Conservation (phyloP, 305 asterid genomes). For the Fraxinus ornus region DNA sequence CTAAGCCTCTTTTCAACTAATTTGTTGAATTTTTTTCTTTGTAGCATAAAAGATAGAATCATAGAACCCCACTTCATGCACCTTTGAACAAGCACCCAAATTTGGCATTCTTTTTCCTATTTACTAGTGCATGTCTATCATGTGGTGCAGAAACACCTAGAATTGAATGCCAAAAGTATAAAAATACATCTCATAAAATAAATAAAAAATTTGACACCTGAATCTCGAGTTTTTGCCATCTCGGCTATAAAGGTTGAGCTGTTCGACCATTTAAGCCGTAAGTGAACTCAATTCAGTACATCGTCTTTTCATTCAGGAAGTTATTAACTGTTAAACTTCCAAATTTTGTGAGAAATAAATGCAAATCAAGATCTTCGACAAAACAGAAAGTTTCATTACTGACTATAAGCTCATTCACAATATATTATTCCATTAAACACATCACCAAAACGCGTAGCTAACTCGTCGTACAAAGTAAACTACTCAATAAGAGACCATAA, state of each 20-base stretch:
- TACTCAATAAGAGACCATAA: slow-evolving; percentile 56
- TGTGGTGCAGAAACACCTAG: not conserved
- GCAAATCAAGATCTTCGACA: not conserved
- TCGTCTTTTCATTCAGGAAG: not conserved
- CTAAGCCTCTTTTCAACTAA: not conserved
- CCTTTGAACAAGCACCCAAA: not conserved
- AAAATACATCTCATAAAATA: not conserved
- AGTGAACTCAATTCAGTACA: not conserved
- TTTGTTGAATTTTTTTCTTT: not conserved
- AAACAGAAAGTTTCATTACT: slow-evolving; percentile 12
- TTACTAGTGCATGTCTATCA: not conserved
- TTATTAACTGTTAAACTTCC: not conserved
- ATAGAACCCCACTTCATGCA: not conserved
- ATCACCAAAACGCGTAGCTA: not conserved
- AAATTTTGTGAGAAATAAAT: not conserved
- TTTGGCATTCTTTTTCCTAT: not conserved
- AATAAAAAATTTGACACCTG: not conserved
- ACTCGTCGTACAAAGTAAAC: not conserved
- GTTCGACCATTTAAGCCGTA: too few relatives aligned
- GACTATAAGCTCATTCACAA: slow-evolving; percentile 15
- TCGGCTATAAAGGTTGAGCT: not conserved
- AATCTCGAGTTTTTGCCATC: not conserved
- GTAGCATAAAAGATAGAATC: not conserved
- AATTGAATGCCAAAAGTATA: not conserved
- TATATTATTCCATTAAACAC: not conserved